Evolutionary conservation across 2,329 filamentous ascomycete genomes (phyloP), one percentile per base, ranked within the genome.

Genomic region (Phoma sp.): DNA sequence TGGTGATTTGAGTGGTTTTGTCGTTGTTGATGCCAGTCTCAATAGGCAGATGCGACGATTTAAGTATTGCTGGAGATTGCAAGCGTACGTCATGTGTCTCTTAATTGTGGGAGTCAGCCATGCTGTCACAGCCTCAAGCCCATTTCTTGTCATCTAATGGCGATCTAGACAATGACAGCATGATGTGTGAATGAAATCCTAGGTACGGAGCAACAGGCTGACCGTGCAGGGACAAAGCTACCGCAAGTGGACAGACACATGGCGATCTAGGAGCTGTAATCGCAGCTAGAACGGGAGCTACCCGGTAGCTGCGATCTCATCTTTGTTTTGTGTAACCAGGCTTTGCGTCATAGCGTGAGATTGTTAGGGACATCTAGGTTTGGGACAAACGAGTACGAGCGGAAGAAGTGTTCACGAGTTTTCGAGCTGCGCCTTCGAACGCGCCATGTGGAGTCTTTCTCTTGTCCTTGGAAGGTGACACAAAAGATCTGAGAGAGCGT

Each of bases 121-220:
- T 37, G 21, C 37, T 35, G 41, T 47, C 43, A 43, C 15, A 57
- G 32, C 41, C 52, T 41, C 12, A 33, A 31, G 13, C 43, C 33
- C 37, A 24, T 25, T 47, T 32, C 49, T 50, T 40, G 43, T 39
- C 27, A 27, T 53, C 27, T 50, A 38, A 52, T 55, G 45, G 44
- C 24, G 38, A 54, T 47, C 35, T 38, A 43, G 41, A 27, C 55
- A 39, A 63, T 68, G 67, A 69, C 64, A 67, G 38, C 64, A 69
- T 66, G 40, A 58, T 51, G 48, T 49, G 25, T 32, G 51, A 36
- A 38, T 15, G 21, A n/a, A 27, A 48, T 36, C 22, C 9, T 33
- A 49, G 29, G 12, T 24, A 39, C 40, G 27, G 46, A 27, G 39
- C 50, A 29, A 48, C 45, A 55, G 13, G 22, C 47, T 58, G 39